Conservation (phyloP, 345 rosid genomes). For the Corchorus olitorius region DNA sequence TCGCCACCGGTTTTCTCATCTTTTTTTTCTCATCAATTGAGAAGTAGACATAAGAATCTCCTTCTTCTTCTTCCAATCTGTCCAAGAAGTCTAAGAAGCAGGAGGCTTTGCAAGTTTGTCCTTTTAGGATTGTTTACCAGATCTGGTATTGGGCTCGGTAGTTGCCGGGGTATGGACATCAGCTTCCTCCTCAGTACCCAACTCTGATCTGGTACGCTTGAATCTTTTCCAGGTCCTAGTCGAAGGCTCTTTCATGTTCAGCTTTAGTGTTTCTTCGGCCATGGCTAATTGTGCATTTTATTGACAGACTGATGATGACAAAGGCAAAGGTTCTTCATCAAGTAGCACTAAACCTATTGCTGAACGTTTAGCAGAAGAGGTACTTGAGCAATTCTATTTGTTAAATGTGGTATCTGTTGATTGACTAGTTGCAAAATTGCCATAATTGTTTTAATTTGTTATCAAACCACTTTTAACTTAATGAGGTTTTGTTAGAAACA, state of each 20-base stretch:
- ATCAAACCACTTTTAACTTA: background rate
- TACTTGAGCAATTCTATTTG: conserved; percentile 24
- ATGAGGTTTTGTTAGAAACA: background rate
- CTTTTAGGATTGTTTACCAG: too few species aligned
- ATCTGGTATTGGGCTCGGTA: too few species aligned
- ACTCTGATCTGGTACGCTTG: too few species aligned
- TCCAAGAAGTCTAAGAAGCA: too few species aligned
- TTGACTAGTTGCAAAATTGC: background rate
- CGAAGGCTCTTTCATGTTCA: background rate
- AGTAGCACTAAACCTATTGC: conserved; percentile 56
- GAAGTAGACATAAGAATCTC: too few species aligned
- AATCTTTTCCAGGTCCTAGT: too few species aligned
- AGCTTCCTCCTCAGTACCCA: too few species aligned
- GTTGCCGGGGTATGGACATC: too few species aligned
- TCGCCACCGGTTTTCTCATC: too few species aligned
- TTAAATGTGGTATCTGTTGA: conserved; percentile 6
- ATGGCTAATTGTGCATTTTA: background rate
- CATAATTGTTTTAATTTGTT: background rate
- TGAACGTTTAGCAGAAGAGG: conserved; percentile 89
- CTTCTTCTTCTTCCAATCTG: too few species aligned
- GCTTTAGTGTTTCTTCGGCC: background rate
- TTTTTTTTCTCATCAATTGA: too few species aligned
- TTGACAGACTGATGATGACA: conserved; percentile 74
- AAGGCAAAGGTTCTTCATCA: conserved; percentile 60
- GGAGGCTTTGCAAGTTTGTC: too few species aligned